Evolutionary conservation across 1,284 basidiomycete species (phyloP), one percentile per base, ranked within the genome.

Genomic region (Pseudozyma pruni): DNA sequence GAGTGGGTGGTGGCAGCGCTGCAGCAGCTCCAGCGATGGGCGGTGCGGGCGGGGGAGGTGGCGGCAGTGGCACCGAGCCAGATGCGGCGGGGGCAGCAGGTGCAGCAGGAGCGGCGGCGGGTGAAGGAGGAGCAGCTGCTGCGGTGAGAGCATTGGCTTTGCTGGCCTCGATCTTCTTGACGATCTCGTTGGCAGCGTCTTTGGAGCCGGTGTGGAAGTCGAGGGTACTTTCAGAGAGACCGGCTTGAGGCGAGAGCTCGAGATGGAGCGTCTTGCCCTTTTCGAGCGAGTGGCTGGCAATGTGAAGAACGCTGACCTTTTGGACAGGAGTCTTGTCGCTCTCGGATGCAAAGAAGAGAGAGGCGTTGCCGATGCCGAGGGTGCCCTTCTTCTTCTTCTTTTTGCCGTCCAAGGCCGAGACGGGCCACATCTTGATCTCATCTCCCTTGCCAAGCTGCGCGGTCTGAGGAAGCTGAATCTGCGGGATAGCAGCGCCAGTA

Each of bases 401-500:
- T 44, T 79, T 78, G 54, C 55, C 53, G 49, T 82, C 80, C 20
- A 81, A 44, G 10, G 72, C 75, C 16, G 77, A 75, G 14, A 81
- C 80, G 39, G 76, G 59, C 80, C 80, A 82, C 80, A 82, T 82
- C 37, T 77, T 74, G 64, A 81, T 82, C 34, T 76, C 77, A 46
- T 82, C 80, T 31, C 64, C 59, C 57, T 76, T 80, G 59, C 70
- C 69, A 22, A 57, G 41, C 10, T 60, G 34, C 6, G 68, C 55
- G 4, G 60, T 66, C 14, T 72, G 42, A 10, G 72, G 66, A 19
- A 71, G 50, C 19, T 64, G 68, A 27, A 73, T 71, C 44, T 64
- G 64, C 11, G 79, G 59, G 11, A 72, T 67, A 20, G 74, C 71
- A 2, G 72, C 58, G 33, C 44, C 48, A 5, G 48, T 19, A 14